These are phyloP conservation scores for Athelia psychrophila DNA, from an alignment of 1,284 basidiomycete species.

Conservation along the genomic window DNA sequence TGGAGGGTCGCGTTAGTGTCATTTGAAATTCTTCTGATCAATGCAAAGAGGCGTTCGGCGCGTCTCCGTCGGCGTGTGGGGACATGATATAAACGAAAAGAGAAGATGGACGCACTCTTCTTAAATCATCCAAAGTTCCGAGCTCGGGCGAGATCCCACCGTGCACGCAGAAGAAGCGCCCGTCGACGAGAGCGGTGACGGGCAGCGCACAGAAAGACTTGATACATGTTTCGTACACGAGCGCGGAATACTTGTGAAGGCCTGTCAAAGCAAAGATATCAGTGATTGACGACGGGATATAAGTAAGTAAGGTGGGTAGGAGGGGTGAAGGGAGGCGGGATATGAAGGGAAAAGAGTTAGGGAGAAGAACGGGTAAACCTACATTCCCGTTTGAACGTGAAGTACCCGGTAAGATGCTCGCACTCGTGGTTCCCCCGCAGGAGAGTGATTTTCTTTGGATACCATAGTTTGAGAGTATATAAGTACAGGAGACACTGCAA, in stretches of 20 bases:
- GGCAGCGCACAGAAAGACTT: slow-evolving; percentile 92
- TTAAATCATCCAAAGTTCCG: slow-evolving; percentile 78
- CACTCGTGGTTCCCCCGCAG: slow-evolving; percentile 99
- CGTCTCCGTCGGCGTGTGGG: no score
- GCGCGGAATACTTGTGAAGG: slow-evolving; percentile 89
- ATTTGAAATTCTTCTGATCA: no score
- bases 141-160: slow-evolving; percentile 94
- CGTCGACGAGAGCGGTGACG: slow-evolving; percentile 91
- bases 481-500: slow-evolving; percentile 84
- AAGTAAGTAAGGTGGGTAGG: no score
- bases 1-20: no score
- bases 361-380: slow-evolving; percentile 19
- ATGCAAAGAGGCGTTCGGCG: no score
- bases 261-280: no score
- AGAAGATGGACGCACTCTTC: slow-evolving; percentile 47
- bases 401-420: slow-evolving; percentile 93
- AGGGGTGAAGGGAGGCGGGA: slow-evolving; percentile 22
- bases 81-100: slow-evolving; percentile 1
- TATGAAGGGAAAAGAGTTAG: neutral
- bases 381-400: slow-evolving; percentile 97
- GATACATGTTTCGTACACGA: slow-evolving; percentile 89
- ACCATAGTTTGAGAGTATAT: slow-evolving; percentile 92
- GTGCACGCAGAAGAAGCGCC: slow-evolving; percentile 97
- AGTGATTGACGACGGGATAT: no score
- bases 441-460: slow-evolving; percentile 86